phyloP scores from a whole-genome alignment of 1,284 basidiomycete species.

The Trichosporon ovoides region DNA sequence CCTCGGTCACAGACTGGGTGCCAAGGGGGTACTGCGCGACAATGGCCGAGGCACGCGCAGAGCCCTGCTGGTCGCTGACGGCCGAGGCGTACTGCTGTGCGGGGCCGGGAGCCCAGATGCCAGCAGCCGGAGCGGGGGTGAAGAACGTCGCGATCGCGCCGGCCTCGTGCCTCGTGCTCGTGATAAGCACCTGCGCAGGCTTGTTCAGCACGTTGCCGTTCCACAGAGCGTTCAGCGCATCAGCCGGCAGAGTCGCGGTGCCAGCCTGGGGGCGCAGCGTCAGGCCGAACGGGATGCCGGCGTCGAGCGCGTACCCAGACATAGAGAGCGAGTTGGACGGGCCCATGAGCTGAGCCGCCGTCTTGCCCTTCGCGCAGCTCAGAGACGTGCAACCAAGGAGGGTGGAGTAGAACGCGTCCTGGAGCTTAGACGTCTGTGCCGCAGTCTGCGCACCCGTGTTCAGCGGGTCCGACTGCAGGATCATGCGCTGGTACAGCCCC shows the following conservation, averaged over 20 bases:
- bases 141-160: conserved; percentile 27
- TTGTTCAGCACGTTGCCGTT: conserved; percentile 57
- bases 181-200: conserved; percentile 60
- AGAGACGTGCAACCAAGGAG: conserved; percentile 41
- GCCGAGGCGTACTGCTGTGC: conserved; percentile 44
- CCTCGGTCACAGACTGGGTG: conserved; percentile 31
- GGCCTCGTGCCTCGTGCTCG: conserved; percentile 67
- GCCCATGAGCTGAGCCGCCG: conserved; percentile 55
- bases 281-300: conserved; percentile 26
- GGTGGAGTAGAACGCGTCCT: conserved; percentile 55
- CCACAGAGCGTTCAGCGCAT: conserved; percentile 61
- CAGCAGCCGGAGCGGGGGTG: background rate
- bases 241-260: conserved; percentile 26
- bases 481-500: conserved; percentile 64
- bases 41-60: conserved; percentile 36
- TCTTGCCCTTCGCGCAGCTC: conserved; percentile 56
- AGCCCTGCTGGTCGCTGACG: conserved; percentile 54
- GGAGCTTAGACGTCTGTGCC: conserved; percentile 56
- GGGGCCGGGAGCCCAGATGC: background rate
- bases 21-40: conserved; percentile 41
- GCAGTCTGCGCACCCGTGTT: conserved; percentile 65
- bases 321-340: conserved; percentile 52
- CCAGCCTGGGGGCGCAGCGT: conserved; percentile 32
- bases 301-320: background rate
- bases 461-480: conserved; percentile 78